Evolutionary conservation across 176 grass and related monocot species (phyloP).

Genomic region (Zoysia pacifica): DNA sequence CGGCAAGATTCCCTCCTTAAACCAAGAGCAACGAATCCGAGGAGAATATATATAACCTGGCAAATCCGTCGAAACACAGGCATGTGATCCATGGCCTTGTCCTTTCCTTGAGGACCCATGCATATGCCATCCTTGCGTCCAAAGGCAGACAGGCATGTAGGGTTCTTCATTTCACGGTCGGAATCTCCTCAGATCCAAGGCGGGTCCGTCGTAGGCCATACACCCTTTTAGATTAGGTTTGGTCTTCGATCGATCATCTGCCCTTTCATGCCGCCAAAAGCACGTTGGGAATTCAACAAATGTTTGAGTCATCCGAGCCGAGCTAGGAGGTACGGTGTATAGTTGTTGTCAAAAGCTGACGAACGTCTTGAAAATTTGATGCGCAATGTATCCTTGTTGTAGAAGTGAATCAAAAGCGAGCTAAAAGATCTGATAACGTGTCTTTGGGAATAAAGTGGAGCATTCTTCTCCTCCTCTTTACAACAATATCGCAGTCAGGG

Average conservation of each 20-base stretch:
- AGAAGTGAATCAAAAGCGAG: not conserved
- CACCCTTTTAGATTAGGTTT: slow-evolving; percentile 7
- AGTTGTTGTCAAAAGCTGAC: not conserved
- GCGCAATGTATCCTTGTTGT: not conserved
- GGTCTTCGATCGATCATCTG: not conserved
- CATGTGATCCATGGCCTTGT: slow-evolving; percentile 1
- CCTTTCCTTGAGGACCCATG: not conserved
- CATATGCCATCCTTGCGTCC: slow-evolving; percentile 35
- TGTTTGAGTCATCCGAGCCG: not conserved
- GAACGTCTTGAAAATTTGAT: not conserved
- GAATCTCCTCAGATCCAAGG: slow-evolving; percentile 49
- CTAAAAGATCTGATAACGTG: not conserved
- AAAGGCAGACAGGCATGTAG: slow-evolving; percentile 23
- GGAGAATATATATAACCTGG: slow-evolving; percentile 24
- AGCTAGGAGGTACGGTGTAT: too few relatives aligned
- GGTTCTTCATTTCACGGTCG: not conserved
- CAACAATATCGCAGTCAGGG: not conserved
- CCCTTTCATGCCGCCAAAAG: not conserved
- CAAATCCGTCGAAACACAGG: slow-evolving; percentile 6
- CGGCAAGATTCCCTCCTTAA: slow-evolving; percentile 25
- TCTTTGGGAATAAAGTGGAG: not conserved
- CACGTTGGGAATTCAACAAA: not conserved
- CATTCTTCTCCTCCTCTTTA: not conserved
- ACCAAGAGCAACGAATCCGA: slow-evolving; percentile 38
- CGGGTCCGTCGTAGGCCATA: slow-evolving; percentile 20